Evolutionary conservation across 805 yeast species (phyloP), one percentile per base, ranked within the genome.

Genomic region (Wickerhamiella sergipiensis): DNA sequence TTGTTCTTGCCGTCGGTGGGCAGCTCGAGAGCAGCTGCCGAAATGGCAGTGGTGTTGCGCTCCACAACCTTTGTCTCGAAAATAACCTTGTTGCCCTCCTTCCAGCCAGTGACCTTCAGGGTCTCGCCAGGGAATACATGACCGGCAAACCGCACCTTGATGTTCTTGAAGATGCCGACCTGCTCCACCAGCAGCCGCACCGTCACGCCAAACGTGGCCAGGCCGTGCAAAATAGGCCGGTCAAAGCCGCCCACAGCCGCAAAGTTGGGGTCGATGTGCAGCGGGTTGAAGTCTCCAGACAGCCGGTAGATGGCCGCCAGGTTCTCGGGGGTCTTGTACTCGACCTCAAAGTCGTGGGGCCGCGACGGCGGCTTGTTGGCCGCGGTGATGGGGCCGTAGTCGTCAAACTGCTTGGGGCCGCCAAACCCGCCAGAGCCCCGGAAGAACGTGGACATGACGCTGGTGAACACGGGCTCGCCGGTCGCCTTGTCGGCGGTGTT

Each of bases 41-140:
- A 79, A 62, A 89, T 84, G 50, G 89, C 97, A 59, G 79, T 74
- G 43, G 79, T 73, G 59, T 78, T 75, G 67, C 95, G 81, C 61
- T 85, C 94, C 53, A 83, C 79, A 52, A 82, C 85, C 64, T 79
- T 78, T 10, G 94, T 79, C 68, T 84, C 94, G 80, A 89, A 90
- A 53, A 78, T 71, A 48, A 87, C 81, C 55, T 77, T 81, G 57
- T 68, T 65, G 51, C 83, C 83, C 49, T 78, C 74, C 66, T 81
- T 85, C 98, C 98, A 90, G 29, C 94, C 95, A 49, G 70, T 70
- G 26, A 90, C 79, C 59, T 75, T 76, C 65, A 90, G 74, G 15
- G 85, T 81, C 68, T 90, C 97, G 57, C 97, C 98, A 8, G 97
- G 97, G 77, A 78, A 89, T 22, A 90, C 97, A 60, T 85, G 81